Evolutionary conservation across 257 asterid genomes (phyloP).

Genomic region (Primulina huaijiensis): DNA sequence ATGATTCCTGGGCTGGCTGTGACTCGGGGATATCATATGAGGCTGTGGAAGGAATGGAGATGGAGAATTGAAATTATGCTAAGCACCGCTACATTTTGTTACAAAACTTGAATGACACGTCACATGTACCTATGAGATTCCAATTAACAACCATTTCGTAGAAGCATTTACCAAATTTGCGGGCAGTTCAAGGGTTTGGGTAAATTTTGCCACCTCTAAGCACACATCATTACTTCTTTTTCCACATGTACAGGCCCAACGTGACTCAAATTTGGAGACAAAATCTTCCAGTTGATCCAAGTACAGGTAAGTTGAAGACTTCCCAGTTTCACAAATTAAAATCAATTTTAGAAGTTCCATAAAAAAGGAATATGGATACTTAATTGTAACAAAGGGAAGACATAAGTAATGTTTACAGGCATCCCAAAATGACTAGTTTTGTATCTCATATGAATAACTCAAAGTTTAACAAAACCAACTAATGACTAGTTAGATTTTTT

Average conservation of each 20-base stretch:
- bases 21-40: too few species aligned
- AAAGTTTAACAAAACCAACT: neutral
- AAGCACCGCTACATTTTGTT: too few species aligned
- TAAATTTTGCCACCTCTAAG: neutral
- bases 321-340: neutral
- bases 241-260: neutral
- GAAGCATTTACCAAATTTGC: neutral
- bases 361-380: neutral
- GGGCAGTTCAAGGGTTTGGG: neutral
- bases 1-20: too few species aligned
- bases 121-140: neutral
- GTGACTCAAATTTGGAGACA: neutral
- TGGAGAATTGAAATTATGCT: neutral
- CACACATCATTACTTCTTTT: neutral
- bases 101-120: neutral
- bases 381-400: neutral
- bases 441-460: neutral
- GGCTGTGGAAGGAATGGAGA: neutral
- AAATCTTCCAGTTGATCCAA: neutral
- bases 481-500: neutral
- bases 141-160: neutral
- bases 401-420: neutral
- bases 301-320: neutral
- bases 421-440: too few species aligned
- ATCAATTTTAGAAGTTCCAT: neutral